These are phyloP conservation scores for Hypoxylon cercidicola DNA, from an alignment of 495 filamentous ascomycete genomes.

Conservation along the genomic window DNA sequence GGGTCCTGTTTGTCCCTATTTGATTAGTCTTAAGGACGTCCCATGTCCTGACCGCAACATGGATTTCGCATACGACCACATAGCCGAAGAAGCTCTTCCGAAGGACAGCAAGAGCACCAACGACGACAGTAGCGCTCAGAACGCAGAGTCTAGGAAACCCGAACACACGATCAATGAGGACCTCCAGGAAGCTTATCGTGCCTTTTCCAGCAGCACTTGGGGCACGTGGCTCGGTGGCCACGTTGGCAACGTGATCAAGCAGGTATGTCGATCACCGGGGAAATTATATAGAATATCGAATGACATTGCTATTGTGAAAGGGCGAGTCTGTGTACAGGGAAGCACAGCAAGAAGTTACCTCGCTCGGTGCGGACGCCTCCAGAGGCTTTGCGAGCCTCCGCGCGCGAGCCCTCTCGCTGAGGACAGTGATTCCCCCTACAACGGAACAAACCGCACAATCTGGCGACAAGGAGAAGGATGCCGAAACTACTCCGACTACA, in stretches of 20 bases:
- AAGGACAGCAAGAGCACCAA: conserved; percentile 64
- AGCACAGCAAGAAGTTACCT: conserved; percentile 80
- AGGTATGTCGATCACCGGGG: conserved; percentile 57
- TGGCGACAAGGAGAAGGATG: conserved; percentile 48
- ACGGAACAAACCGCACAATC: conserved; percentile 23
- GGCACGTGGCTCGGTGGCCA: conserved; percentile 87
- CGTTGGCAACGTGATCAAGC: conserved; percentile 88
- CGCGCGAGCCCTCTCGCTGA: conserved; percentile 78
- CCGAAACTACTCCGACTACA: conserved; percentile 55
- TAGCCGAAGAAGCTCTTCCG: conserved; percentile 81
- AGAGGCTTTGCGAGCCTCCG: conserved; percentile 82
- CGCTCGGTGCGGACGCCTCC: conserved; percentile 81
- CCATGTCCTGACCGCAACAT: conserved; percentile 61
- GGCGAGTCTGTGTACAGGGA: conserved; percentile 88
- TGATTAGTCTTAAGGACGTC: conserved; percentile 9
- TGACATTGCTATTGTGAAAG: conserved; percentile 53
- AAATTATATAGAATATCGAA: conserved; percentile 8
- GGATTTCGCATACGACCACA: conserved; percentile 98
- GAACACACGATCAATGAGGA: conserved; percentile 80
- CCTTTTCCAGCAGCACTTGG: conserved; percentile 91
- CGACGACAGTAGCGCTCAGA: conserved; percentile 34
- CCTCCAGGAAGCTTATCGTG: conserved; percentile 93
- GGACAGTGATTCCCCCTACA: conserved; percentile 46
- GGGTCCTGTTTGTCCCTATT: conserved; percentile 21
- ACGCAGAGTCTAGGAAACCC: conserved; percentile 53